A percentile compares a stretch with the other conserved stretches of the same genome.
Evolutionary conservation across 2,329 filamentous ascomycete genomes (phyloP).

Genomic region (Tolypocladium ovalisporum): DNA sequence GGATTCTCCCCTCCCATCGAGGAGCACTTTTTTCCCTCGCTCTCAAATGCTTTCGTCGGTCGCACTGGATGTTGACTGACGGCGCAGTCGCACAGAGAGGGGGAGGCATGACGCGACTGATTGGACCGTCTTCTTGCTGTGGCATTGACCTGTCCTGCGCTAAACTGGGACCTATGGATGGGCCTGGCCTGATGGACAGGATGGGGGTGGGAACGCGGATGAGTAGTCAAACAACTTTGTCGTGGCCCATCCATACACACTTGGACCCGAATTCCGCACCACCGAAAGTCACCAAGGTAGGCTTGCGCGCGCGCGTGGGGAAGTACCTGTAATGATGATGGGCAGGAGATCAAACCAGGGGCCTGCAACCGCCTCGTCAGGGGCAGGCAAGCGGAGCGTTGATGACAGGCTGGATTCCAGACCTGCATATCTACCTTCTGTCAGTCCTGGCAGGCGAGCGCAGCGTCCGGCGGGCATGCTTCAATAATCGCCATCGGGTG

Average conservation of each 20-base stretch:
- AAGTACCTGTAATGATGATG: neutral
- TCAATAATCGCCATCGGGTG: neutral
- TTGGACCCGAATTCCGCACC: neutral
- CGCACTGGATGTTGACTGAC: slow-evolving; percentile 19
- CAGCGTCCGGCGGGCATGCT: neutral
- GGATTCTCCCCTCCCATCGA: neutral
- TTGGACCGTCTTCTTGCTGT: slow-evolving; percentile 14
- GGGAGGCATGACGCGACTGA: slow-evolving; percentile 8
- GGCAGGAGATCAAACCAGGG: neutral
- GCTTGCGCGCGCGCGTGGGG: neutral
- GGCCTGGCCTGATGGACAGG: neutral
- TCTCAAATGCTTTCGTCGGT: slow-evolving; percentile 2
- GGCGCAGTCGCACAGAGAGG: slow-evolving; percentile 7
- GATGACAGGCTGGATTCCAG: neutral
- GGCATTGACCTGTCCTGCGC: slow-evolving; percentile 19
- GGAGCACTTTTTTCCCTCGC: neutral
- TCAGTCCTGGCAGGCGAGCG: neutral
- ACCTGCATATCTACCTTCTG: neutral
- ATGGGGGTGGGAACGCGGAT: neutral
- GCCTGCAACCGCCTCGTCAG: neutral
- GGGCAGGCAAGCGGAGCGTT: neutral
- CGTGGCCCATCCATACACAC: neutral
- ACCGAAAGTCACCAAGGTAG: neutral
- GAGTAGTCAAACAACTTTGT: neutral
- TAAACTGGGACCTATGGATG: slow-evolving; percentile 15